Evolutionary conservation across 2,329 filamentous ascomycete species (phyloP).

Genomic region (Trichophyton schoenleinii): DNA sequence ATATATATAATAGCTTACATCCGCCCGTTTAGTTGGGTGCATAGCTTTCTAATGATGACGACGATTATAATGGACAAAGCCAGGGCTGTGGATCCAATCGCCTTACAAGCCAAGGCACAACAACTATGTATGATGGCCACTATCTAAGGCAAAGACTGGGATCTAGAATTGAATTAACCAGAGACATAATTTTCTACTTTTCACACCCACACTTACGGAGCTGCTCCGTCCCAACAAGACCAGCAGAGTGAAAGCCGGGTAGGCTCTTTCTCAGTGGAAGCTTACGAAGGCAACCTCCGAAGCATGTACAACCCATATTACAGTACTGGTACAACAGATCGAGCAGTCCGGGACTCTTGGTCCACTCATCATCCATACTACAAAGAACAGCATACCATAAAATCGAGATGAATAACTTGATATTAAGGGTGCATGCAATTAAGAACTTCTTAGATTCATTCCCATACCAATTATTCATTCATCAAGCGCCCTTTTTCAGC

Average conservation of each 20-base stretch:
- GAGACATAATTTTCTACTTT: neutral
- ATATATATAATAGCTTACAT: neutral
- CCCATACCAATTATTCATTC: slow-evolving; percentile 2
- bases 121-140: neutral
- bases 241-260: too few relatives aligned
- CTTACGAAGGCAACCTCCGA: too few relatives aligned
- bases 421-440: neutral
- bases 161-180: neutral
- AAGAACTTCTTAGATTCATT: neutral
- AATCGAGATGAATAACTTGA: neutral
- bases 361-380: too few relatives aligned
- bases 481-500: neutral
- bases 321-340: too few relatives aligned
- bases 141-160: neutral
- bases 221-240: too few relatives aligned
- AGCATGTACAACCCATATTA: too few relatives aligned
- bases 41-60: neutral
- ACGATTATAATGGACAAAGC: neutral
- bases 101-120: neutral
- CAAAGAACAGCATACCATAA: neutral
- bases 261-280: too few relatives aligned
- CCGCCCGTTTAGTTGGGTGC: neutral
- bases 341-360: too few relatives aligned
- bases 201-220: too few relatives aligned
- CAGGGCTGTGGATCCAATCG: neutral